phyloP scores from a whole-genome alignment of 2,329 filamentous ascomycete genomes.

The Aspergillus ochraceoroseus region DNA sequence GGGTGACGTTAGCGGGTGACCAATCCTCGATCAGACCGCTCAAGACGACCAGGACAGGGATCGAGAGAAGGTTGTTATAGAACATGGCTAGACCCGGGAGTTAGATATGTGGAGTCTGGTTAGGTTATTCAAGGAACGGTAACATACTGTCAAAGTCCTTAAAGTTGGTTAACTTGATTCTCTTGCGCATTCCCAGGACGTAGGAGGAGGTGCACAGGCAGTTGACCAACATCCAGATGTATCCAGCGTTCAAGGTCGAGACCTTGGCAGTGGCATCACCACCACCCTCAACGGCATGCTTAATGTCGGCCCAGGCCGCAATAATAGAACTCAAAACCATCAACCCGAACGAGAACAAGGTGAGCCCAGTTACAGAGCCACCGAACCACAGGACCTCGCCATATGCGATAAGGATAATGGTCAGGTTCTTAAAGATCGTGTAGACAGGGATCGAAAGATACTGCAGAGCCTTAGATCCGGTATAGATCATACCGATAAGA shows the following conservation, averaged over 20 bases:
- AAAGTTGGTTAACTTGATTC: slow-evolving; percentile 99
- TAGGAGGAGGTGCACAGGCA: slow-evolving; percentile 92
- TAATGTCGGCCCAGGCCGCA: slow-evolving; percentile 95
- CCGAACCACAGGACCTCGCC: slow-evolving; percentile 98
- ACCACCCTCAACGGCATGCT: slow-evolving; percentile 68
- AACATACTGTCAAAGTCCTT: slow-evolving; percentile 97
- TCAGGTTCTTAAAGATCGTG: slow-evolving; percentile 99
- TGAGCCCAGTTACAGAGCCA: slow-evolving; percentile 78
- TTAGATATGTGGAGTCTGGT: slow-evolving; percentile 2
- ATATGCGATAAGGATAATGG: slow-evolving; percentile 97
- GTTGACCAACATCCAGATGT: slow-evolving; percentile 97
- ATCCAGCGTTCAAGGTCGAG: slow-evolving; percentile 87
- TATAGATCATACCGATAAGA: slow-evolving; percentile 99
- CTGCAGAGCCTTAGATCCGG: slow-evolving; percentile 89
- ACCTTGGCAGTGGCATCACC: slow-evolving; percentile 67
- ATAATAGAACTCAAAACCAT: slow-evolving; percentile 95
- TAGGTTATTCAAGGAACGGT: background rate
- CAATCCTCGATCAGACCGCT: slow-evolving; percentile 87
- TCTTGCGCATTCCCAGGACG: slow-evolving; percentile 89
- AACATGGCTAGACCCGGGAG: slow-evolving; percentile 71
- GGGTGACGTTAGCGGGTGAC: slow-evolving; percentile 74
- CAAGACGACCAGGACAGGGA: slow-evolving; percentile 78
- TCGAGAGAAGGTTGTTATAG: slow-evolving; percentile 98
- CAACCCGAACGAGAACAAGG: slow-evolving; percentile 87
- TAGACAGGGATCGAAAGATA: slow-evolving; percentile 97